Conservation (phyloP, 2,329 filamentous ascomycete species). For the Pseudogymnoascus sp. region DNA sequence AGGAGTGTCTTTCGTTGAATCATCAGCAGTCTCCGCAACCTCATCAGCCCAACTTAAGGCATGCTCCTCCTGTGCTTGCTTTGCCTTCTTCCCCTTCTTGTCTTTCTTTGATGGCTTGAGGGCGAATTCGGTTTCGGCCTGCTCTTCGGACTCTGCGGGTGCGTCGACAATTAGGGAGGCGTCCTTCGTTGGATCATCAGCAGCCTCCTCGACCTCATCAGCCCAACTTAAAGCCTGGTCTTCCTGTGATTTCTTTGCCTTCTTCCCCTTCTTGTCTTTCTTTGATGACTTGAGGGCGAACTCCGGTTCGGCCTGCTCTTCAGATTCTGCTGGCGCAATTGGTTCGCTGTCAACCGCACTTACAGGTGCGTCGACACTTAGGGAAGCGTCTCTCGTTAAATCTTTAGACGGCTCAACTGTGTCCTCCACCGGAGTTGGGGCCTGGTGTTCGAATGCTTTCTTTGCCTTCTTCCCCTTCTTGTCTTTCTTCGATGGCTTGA, state of each 20-base stretch:
- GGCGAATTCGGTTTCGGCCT: neutral
- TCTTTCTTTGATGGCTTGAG: conserved; percentile 28
- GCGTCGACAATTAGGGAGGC: neutral
- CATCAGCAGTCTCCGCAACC: neutral
- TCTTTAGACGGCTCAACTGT: neutral
- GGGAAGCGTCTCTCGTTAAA: neutral
- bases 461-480: conserved; percentile 33
- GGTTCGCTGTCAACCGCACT: neutral
- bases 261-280: conserved; percentile 35
- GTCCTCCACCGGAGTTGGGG: neutral
- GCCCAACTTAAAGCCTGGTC: neutral
- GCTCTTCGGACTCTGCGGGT: neutral
- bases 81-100: conserved; percentile 33
- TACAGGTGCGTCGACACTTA: neutral
- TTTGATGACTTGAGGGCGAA: conserved; percentile 20
- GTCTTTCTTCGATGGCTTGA: conserved; percentile 14
- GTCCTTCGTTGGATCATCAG: neutral
- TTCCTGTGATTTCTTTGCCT: conserved; percentile 4
- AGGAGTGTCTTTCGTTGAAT: neutral
- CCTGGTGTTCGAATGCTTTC: neutral
- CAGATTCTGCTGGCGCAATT: neutral
- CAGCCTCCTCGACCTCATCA: neutral
- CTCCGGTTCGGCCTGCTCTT: neutral
- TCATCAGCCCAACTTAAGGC: neutral
- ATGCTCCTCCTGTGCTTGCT: neutral